Evolutionary conservation across 1,284 basidiomycete species (phyloP), one percentile per base, ranked within the genome.

Genomic region (Blastosporella zonata): DNA sequence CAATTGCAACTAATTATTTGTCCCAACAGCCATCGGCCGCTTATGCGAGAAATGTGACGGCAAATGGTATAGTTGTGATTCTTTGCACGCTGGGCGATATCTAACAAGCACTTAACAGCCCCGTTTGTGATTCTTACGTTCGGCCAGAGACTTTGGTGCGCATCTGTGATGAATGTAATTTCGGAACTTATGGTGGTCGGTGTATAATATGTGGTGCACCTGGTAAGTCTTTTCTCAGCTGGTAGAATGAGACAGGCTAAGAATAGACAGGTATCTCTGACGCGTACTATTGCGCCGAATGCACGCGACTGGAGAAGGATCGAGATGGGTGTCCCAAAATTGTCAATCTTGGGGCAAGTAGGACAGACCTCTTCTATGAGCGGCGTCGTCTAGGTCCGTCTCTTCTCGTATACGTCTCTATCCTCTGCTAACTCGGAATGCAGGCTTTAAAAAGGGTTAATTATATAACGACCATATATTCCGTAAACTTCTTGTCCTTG

Each of bases 91-190:
- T 35, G 18, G 15, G 18, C 27, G 9, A 33, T 47, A 21, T 36
- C 33, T 43, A 23, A 37, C 23, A 35, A 34, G 17, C 29, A 39
- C 43, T 28, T 9, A 33, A 25, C 21, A 97, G 96, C 68, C 97
- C 97, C 8, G 92, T 99, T 49, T 99, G 97, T 72, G 97, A 99
- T 73, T 99, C 96, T 50, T 98, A 98, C 71, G 97, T 99, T 52
- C 84, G 97, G 58, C 97, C 97, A 53, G 93, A 97, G 72, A 97
- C 96, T 13, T 78, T 99, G 50, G 97, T 99, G 49, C 85, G 94
- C 61, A 97, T 98, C 62, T 99, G 97, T 68, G 97, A 99, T 67
- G 96, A 99, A 73, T 99, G 97, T 72, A 98, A 98, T 68, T 99
- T 95, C 69, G 97, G 97, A 52, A 95, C 93, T 46, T 97, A 95